These are phyloP conservation scores for Globisporangium parvum DNA, from an alignment of 352 stramenopile species.

Conservation along the genomic window DNA sequence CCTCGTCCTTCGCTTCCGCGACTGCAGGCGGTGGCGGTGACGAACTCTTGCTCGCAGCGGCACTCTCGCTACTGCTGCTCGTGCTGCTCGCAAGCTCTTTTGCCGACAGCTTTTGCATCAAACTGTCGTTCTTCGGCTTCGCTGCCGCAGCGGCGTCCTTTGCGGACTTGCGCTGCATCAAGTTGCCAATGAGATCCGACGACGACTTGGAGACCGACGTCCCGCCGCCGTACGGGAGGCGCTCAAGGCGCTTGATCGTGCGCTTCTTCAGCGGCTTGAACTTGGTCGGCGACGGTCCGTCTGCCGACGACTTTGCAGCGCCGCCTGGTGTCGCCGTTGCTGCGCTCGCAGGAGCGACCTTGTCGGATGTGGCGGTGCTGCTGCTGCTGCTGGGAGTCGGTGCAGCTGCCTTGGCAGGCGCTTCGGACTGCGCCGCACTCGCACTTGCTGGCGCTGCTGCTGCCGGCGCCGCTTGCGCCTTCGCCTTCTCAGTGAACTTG, in stretches of 20 bases:
- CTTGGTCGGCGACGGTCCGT: conserved; percentile 17
- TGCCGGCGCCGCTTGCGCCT: too few relatives aligned
- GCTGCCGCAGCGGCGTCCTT: conserved; percentile 40
- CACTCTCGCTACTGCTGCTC: conserved; percentile 7
- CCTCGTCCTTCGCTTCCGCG: conserved; percentile 25
- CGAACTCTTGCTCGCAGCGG: conserved; percentile 9
- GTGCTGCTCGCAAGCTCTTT: conserved; percentile 11
- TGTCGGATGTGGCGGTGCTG: too few relatives aligned
- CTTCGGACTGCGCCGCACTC: conserved; percentile 5
- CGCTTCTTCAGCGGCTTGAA: conserved; percentile 53
- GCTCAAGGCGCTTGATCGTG: conserved; percentile 75
- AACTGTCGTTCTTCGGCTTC: conserved; percentile 28
- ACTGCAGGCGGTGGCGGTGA: conserved; percentile 11
- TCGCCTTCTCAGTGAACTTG: conserved; percentile 85
- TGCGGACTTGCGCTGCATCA: conserved; percentile 78
- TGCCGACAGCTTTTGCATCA: conserved; percentile 13
- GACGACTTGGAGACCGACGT: conserved; percentile 54
- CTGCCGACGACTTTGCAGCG: not conserved
- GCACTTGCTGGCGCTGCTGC: too few relatives aligned
- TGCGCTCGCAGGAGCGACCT: too few relatives aligned
- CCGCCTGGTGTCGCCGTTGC: not conserved
- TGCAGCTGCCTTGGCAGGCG: conserved; percentile 15
- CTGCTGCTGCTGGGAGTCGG: not conserved
- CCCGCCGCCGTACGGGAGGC: conserved; percentile 52
- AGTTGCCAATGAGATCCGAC: conserved; percentile 73